These are phyloP conservation scores for Westerdykella aurantiaca DNA, from an alignment of 2,329 filamentous ascomycete species.

Conservation along the genomic window DNA sequence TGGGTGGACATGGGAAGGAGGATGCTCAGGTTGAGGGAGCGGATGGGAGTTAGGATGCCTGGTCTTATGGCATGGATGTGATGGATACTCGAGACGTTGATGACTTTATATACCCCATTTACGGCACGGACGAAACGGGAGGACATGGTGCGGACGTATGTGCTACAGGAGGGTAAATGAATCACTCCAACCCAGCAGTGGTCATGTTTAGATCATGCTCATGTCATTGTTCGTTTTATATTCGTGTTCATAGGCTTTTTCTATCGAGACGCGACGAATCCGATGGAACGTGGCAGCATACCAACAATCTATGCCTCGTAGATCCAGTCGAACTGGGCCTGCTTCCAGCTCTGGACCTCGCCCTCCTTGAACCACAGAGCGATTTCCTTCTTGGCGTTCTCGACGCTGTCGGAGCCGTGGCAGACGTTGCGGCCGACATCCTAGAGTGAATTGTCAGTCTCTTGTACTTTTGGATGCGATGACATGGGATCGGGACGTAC, in stretches of 20 bases:
- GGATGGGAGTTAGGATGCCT: neutral
- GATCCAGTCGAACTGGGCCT: conserved; percentile 82
- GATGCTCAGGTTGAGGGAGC: neutral
- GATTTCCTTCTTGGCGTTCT: conserved; percentile 99
- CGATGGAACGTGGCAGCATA: neutral
- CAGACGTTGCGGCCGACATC: conserved; percentile 97
- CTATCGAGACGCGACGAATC: neutral
- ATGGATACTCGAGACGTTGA: too few species aligned
- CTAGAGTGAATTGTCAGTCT: conserved; percentile 21
- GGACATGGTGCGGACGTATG: too few species aligned
- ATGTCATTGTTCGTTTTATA: neutral
- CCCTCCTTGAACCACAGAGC: conserved; percentile 92
- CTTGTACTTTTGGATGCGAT: neutral
- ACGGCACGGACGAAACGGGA: too few species aligned
- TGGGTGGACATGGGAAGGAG: conserved; percentile 3
- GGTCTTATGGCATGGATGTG: neutral
- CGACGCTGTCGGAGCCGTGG: conserved; percentile 98
- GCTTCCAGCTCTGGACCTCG: conserved; percentile 82
- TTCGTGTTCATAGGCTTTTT: neutral
- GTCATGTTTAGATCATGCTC: neutral
- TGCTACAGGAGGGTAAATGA: too few species aligned
- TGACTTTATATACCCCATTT: too few species aligned
- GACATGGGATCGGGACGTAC: conserved; percentile 35
- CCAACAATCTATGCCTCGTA: conserved; percentile 59
- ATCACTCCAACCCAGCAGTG: too few species aligned